phyloP scores from a whole-genome alignment of 257 asterid genomes.

The Thymus quinquecostatus region DNA sequence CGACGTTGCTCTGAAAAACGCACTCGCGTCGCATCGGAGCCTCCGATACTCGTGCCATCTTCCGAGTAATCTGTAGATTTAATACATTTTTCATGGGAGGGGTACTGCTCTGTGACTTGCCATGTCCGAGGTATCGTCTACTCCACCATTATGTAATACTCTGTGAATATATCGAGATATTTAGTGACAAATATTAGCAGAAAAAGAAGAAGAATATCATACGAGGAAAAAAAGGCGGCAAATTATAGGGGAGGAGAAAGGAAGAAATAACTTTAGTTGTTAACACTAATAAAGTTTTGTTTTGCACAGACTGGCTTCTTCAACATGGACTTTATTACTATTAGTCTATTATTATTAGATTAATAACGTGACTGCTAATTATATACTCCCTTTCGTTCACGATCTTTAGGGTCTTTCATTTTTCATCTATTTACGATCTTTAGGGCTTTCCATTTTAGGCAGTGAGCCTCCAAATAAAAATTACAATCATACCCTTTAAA shows the following conservation, averaged over 20 bases:
- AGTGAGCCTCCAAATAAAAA: too few species aligned
- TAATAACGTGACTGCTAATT: too few species aligned
- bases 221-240: not conserved
- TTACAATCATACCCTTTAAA: too few species aligned
- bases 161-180: not conserved
- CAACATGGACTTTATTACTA: too few species aligned
- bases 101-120: constrained; percentile 27
- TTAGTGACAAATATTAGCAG: constrained; percentile 13
- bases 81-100: constrained; percentile 7
- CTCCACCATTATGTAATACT: constrained; percentile 29
- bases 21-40: constrained; percentile 65
- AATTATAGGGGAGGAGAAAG: not conserved
- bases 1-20: constrained; percentile 60
- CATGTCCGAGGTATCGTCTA: constrained; percentile 36
- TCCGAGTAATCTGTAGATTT: constrained; percentile 41
- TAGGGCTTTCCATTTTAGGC: too few species aligned
- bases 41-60: constrained; percentile 76
- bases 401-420: too few species aligned
- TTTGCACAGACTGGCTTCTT: not conserved
- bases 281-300: not conserved
- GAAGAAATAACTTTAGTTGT: not conserved
- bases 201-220: not conserved
- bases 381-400: too few species aligned
- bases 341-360: too few species aligned
- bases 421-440: too few species aligned